Conservation (phyloP, 176 grass and related monocot species). For the Bonia amplexicaulis region DNA sequence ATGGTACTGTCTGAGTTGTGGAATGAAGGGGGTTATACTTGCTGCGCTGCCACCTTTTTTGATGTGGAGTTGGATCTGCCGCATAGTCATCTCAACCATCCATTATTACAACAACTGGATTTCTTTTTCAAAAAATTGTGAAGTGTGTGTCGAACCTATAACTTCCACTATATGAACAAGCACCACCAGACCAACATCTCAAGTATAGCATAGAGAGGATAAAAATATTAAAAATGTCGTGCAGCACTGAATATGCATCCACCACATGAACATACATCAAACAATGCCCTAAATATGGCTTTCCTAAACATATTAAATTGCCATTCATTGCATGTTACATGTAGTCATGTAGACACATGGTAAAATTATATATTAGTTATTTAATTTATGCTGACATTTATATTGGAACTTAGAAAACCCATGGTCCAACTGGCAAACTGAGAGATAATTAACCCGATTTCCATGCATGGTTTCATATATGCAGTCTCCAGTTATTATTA, state of each 20-base stretch:
- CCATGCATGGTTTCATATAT: neutral
- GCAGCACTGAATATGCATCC: constrained; percentile 1
- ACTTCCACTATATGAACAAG: neutral
- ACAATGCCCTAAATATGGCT: neutral
- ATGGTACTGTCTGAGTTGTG: neutral
- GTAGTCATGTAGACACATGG: neutral
- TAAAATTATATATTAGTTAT: neutral
- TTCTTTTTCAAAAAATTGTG: neutral
- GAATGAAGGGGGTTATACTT: neutral
- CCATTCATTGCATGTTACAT: neutral
- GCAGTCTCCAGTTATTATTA: neutral
- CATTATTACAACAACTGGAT: neutral
- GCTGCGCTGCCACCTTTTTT: neutral
- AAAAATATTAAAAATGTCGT: neutral
- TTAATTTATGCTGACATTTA: constrained; percentile 1
- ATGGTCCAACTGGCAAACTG: neutral
- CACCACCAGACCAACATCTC: constrained; percentile 2
- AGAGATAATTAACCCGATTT: neutral
- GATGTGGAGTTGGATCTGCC: neutral
- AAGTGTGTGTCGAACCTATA: neutral
- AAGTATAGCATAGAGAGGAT: neutral
- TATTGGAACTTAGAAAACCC: neutral
- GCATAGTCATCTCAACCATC: neutral
- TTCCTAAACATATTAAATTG: neutral
- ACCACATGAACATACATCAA: constrained; percentile 22